Percentiles rank a stretch among this genome's conserved stretches.
Conservation (phyloP, 2,329 filamentous ascomycete genomes). For the Bipolaris oryzae region DNA sequence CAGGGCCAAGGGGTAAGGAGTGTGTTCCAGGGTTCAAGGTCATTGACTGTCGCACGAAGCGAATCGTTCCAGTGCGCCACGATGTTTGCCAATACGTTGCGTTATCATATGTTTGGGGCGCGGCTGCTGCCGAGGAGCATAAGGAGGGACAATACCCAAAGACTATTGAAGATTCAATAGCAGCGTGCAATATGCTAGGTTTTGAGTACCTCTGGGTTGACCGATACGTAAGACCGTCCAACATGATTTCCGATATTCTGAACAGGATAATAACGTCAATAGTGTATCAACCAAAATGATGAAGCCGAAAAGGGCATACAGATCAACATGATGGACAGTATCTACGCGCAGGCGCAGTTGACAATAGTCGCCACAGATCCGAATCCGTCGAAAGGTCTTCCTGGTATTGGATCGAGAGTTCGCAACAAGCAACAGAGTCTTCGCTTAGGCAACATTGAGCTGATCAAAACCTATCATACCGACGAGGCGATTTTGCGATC, state of each 20-base stretch:
- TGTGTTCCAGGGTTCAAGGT: background rate
- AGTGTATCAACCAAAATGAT: background rate
- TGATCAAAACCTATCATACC: background rate
- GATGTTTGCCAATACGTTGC: background rate
- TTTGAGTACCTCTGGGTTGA: background rate
- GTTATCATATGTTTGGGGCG: background rate
- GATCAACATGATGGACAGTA: background rate
- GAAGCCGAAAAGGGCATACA: background rate
- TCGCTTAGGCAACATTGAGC: background rate
- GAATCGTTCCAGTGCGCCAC: background rate
- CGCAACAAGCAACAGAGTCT: background rate
- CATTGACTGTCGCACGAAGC: background rate
- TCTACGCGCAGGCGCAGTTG: constrained; percentile 1
- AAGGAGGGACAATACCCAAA: background rate
- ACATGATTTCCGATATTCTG: background rate
- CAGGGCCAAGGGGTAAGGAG: background rate
- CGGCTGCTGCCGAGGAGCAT: background rate
- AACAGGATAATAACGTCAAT: background rate
- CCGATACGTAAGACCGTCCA: background rate
- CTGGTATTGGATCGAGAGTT: background rate
- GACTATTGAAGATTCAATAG: background rate
- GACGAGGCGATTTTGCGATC: background rate
- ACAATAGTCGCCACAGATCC: background rate
- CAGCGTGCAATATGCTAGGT: background rate
- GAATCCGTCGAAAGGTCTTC: background rate